Conservation (phyloP, 768 basidiomycete species). For the Rhizopogon rudus region DNA sequence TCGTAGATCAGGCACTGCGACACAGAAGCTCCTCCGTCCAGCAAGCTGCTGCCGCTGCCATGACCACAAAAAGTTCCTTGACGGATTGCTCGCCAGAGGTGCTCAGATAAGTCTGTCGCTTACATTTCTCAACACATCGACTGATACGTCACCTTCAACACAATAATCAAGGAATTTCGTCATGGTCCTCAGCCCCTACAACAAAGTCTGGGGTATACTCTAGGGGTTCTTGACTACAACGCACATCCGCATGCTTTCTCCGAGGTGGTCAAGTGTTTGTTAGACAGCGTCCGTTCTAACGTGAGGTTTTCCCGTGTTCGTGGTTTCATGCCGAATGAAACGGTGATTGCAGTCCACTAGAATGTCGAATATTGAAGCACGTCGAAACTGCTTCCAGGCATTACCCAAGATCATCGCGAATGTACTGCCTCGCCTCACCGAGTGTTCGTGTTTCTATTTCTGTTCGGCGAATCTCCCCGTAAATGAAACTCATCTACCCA, state of each 20-base stretch:
- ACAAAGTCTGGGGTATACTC: conserved; percentile 65
- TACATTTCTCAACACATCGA: conserved; percentile 8
- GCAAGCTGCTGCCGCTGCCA: conserved; percentile 68
- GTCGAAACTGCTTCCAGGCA: conserved; percentile 48
- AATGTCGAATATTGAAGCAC: conserved; percentile 49
- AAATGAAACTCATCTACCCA: conserved; percentile 21
- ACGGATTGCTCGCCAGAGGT: conserved; percentile 61
- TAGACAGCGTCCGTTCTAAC: conserved; percentile 51
- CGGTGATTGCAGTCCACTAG: conserved; percentile 26
- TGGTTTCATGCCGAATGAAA: conserved; percentile 13
- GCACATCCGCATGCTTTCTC: conserved; percentile 47
- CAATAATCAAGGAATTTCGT: conserved; percentile 61
- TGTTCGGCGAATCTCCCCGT: background rate
- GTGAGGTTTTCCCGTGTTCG: conserved; percentile 32
- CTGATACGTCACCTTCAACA: conserved; percentile 27
- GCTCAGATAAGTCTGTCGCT: conserved; percentile 59
- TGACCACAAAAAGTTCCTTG: conserved; percentile 65
- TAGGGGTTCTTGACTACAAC: conserved; percentile 67
- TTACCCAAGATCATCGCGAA: conserved; percentile 43
- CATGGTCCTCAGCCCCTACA: conserved; percentile 50
- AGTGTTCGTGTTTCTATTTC: conserved; percentile 36
- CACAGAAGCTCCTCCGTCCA: conserved; percentile 63
- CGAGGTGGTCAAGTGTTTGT: conserved; percentile 52
- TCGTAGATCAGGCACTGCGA: conserved; percentile 71
- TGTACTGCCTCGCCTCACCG: conserved; percentile 35